Evolutionary conservation across 2,329 filamentous ascomycete species (phyloP).

Genomic region (Aureobasidium sp.): DNA sequence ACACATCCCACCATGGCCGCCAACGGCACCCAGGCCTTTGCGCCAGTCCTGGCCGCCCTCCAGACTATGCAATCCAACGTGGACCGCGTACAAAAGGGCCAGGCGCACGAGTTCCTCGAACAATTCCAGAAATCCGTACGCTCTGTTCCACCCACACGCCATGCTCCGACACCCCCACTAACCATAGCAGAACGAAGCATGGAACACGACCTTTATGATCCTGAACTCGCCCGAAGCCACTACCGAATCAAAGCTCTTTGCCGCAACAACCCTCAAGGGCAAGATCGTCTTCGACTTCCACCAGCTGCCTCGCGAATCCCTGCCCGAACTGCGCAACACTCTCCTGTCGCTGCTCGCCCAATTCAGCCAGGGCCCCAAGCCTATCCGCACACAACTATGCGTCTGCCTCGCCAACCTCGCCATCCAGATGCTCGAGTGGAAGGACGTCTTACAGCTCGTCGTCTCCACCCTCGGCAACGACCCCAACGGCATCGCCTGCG

Average conservation of each 20-base stretch:
- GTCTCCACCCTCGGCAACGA: slow-evolving; percentile 71
- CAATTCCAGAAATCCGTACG: slow-evolving; percentile 93
- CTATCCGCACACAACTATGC: slow-evolving; percentile 76
- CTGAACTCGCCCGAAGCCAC: slow-evolving; percentile 70
- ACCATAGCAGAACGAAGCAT: slow-evolving; percentile 67
- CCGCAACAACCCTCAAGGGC: slow-evolving; percentile 92
- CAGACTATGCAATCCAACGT: slow-evolving; percentile 82
- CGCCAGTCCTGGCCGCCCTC: slow-evolving; percentile 80
- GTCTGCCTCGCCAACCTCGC: slow-evolving; percentile 91
- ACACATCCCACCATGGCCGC: slow-evolving; percentile 25
- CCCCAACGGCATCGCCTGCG: slow-evolving; percentile 72
- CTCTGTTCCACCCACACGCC: background rate
- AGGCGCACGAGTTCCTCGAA: slow-evolving; percentile 85
- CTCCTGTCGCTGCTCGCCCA: slow-evolving; percentile 73
- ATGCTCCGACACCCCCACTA: background rate
- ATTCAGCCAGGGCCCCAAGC: slow-evolving; percentile 74
- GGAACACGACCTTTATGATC: slow-evolving; percentile 80
- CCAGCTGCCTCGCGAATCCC: slow-evolving; percentile 70
- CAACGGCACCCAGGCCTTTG: slow-evolving; percentile 63
- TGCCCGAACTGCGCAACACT: slow-evolving; percentile 73
- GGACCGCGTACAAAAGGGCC: slow-evolving; percentile 74
- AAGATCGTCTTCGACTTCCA: slow-evolving; percentile 98
- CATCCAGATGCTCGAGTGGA: slow-evolving; percentile 94
- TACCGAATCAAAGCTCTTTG: slow-evolving; percentile 85
- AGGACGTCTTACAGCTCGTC: slow-evolving; percentile 79